These are phyloP conservation scores for Cladosporium sp. DNA, from an alignment of 2,329 filamentous ascomycete species.

Conservation along the genomic window DNA sequence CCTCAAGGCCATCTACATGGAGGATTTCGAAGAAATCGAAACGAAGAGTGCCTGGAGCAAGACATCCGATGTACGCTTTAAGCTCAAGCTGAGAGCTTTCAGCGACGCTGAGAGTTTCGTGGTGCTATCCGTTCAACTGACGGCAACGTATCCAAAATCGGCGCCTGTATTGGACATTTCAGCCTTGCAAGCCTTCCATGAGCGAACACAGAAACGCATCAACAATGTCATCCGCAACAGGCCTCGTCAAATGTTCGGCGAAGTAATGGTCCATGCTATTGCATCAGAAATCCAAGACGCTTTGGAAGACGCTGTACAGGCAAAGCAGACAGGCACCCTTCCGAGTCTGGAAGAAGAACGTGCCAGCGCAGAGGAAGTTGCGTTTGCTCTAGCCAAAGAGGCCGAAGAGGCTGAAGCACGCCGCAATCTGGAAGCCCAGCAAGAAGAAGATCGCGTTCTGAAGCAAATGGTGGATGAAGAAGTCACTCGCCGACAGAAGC, in stretches of 20 bases:
- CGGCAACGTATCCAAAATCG: conserved; percentile 86
- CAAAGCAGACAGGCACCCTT: conserved; percentile 67
- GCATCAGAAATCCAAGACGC: conserved; percentile 60
- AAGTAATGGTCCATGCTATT: conserved; percentile 62
- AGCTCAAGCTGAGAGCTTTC: conserved; percentile 69
- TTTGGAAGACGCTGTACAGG: conserved; percentile 78
- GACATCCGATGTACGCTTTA: conserved; percentile 73
- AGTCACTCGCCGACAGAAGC: conserved; percentile 63
- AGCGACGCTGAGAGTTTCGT: conserved; percentile 67
- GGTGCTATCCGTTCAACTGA: conserved; percentile 72
- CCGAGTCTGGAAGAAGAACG: conserved; percentile 88
- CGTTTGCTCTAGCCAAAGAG: conserved; percentile 53
- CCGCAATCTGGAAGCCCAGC: conserved; percentile 35
- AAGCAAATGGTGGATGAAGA: conserved; percentile 69
- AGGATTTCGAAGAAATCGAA: conserved; percentile 75
- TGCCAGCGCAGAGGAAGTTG: conserved; percentile 70
- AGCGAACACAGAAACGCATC: conserved; percentile 66
- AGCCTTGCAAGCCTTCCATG: conserved; percentile 59
- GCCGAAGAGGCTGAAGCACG: conserved; percentile 39
- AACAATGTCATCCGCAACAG: conserved; percentile 64
- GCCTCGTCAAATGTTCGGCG: conserved; percentile 59
- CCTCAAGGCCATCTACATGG: conserved; percentile 80
- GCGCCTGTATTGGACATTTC: conserved; percentile 67
- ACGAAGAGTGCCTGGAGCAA: conserved; percentile 80
- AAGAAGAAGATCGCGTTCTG: conserved; percentile 64